Base-by-base conservation (phyloP, 257 asterid genomes). In the Scutellaria barbata region DNA sequence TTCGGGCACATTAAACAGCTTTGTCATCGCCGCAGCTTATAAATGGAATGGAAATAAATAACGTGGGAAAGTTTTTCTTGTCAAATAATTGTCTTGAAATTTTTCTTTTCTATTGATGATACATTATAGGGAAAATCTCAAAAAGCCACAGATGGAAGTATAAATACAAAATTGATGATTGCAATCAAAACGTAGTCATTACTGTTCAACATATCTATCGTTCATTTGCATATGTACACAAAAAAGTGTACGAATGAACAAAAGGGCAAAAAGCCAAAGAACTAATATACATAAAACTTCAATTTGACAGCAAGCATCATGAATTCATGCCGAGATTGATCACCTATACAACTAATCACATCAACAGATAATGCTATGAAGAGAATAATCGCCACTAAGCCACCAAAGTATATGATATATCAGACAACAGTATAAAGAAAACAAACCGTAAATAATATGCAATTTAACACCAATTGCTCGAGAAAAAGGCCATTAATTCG, bases 401-500 rank as follows among this genome's bases (percentile, higher is more conserved):
- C 20, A 37, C 10, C 37, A 20, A 35, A 12, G 5, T 3, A 20
- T 9, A 64, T 10, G 7, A 14, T 4, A 7, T 46, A 63, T 17
- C 66, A 60, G 35, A 8, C 35, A 25, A 17, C 2, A 53, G 11
- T 39, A 43, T 30, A 51, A 5, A 22, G 35, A 33, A 41, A 48
- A 20, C 1, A 20, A 8, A 33, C 14, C 7, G 10, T 6, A 40
- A 33, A 43, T n/a, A 53, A 5, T 7, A 53, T 39, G 30, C 65
- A 39, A 52, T n/a, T n/a, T n/a, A 63, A 25, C 14, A 30, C 35
- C 35, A 30, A 66, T 56, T 4, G 10, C 58, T 7, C 13, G 35
- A 20, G 20, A 62, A 52, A 10, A 40, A 57, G 40, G 67, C 71
- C n/a, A 11, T 61, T 46, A 74, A 63, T 63, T 76, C 8, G 46